Base-by-base conservation (phyloP, 306 rosid species). In the Acacia confusa region DNA sequence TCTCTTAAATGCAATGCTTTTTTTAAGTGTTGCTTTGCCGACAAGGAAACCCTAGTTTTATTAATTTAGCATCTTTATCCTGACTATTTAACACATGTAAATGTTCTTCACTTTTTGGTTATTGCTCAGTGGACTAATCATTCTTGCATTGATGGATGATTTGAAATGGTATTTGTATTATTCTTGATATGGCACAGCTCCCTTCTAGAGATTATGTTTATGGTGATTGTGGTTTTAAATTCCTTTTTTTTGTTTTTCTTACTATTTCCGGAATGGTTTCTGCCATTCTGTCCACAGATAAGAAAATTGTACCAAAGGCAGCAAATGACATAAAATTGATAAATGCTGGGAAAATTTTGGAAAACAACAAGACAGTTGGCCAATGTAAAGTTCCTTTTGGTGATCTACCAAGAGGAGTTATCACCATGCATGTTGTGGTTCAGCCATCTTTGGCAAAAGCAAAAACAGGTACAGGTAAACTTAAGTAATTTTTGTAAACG, bases 401-500 rank as follows among this genome's bases (percentile, higher is more conserved):
- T 43, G 98, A 94, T 76, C 93, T 94, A 57, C 94, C 94, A 25
- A 84, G 70, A 27, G 97, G 90, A 72, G 91, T 91, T 75, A 92
- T 94, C 66, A 92, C 93, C 84, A 94, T 94, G 98, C 97, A 92
- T 85, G 98, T 90, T 55, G 97, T 94, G 32, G 97, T 94, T 63
- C 97, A 89, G 87, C 98, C 97, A 72, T 81, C 97, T 84, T 66
- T 90, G 78, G 90, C 92, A 17, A 94, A 94, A 88, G 86, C 93
- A 44, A 94, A 92, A 88, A 70, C 97, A 90, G 97, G 98, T 94
- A 70, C 97, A 90, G 97, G 98, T 94, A 89, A 75, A 69, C 75
- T 77, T 88, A 74, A 41, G 70, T 82, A 60, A 14, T 14, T 43
- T 80, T 63, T 70, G 28, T 73, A 52, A 41, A 50, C 68, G 40